These are phyloP conservation scores for Metarhizium sp. DNA, from an alignment of 2,329 filamentous ascomycete species.

Conservation along the genomic window DNA sequence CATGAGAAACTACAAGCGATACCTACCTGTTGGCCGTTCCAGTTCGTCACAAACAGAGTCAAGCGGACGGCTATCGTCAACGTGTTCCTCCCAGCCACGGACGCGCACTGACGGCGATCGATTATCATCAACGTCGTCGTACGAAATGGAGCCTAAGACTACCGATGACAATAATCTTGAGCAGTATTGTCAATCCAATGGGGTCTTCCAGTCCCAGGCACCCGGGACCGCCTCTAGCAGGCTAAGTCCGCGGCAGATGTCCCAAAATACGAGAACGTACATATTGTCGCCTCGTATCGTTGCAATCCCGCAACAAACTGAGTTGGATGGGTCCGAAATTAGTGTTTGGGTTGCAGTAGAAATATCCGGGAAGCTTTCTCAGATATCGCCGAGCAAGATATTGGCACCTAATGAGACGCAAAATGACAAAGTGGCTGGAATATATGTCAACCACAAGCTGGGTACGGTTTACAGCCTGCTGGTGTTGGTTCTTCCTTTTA, in stretches of 20 bases:
- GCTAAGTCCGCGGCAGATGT: constrained; percentile 6
- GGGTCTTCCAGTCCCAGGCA: neutral
- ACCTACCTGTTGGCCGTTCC: constrained; percentile 3
- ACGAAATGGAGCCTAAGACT: neutral
- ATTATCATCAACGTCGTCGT: constrained; percentile 3
- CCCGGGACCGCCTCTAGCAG: neutral
- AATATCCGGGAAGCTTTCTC: constrained; percentile 31
- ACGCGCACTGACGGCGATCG: neutral
- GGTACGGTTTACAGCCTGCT: constrained; percentile 8
- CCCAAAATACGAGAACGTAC: constrained; percentile 4
- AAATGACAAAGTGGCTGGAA: constrained; percentile 1
- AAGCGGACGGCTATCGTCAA: constrained; percentile 2
- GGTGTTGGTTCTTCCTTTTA: neutral
- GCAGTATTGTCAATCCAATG: neutral
- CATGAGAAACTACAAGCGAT: constrained; percentile 2
- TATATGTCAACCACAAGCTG: constrained; percentile 11
- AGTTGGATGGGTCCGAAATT: constrained; percentile 22
- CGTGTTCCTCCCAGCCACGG: neutral
- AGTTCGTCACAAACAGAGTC: constrained; percentile 1
- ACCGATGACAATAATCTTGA: too few species aligned
- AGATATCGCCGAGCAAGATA: constrained; percentile 7
- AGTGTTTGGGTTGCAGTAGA: constrained; percentile 41
- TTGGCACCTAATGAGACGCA: neutral
- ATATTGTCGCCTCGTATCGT: constrained; percentile 33
- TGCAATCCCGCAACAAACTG: constrained; percentile 31